phyloP scores from a whole-genome alignment of 768 basidiomycete species.

The Rhizopogon vesiculosus region DNA sequence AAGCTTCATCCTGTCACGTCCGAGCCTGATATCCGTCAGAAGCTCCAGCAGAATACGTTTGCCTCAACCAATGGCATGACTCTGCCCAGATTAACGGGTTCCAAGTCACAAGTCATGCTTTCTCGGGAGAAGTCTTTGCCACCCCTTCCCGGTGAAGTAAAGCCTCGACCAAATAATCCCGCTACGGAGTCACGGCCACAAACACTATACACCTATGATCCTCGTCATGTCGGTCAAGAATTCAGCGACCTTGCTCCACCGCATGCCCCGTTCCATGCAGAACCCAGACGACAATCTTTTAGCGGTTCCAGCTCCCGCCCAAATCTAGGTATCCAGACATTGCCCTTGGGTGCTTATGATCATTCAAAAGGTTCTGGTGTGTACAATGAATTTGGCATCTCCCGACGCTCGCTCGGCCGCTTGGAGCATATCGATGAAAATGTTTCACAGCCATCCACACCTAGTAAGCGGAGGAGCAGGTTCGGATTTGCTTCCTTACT shows the following conservation, averaged over 20 bases:
- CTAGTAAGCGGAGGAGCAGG: slow-evolving; percentile 65
- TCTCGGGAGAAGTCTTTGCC: slow-evolving; percentile 73
- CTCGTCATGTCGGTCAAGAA: slow-evolving; percentile 40
- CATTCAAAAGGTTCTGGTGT: slow-evolving; percentile 30
- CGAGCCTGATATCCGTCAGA: slow-evolving; percentile 59
- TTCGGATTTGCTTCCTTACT: slow-evolving; percentile 66
- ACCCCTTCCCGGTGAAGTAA: slow-evolving; percentile 61
- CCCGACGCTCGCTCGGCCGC: slow-evolving; percentile 51
- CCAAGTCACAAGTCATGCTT: slow-evolving; percentile 18
- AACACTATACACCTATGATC: slow-evolving; percentile 61
- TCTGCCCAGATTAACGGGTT: slow-evolving; percentile 16
- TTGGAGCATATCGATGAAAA: slow-evolving; percentile 27
- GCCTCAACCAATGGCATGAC: slow-evolving; percentile 28
- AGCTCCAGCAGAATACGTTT: slow-evolving; percentile 31
- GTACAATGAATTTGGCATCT: slow-evolving; percentile 75
- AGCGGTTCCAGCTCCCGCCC: slow-evolving; percentile 60
- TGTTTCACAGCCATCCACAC: slow-evolving; percentile 24
- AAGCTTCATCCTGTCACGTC: slow-evolving; percentile 53
- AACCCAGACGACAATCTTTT: slow-evolving; percentile 72
- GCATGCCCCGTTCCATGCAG: slow-evolving; percentile 58
- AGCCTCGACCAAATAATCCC: slow-evolving; percentile 29
- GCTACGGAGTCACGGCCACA: slow-evolving; percentile 50
- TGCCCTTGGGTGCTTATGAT: slow-evolving; percentile 37
- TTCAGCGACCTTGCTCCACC: slow-evolving; percentile 55
- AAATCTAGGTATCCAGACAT: slow-evolving; percentile 45